These are phyloP conservation scores for Grigorovia transvaalensis DNA, from an alignment of 805 yeast species.

Conservation along the genomic window DNA sequence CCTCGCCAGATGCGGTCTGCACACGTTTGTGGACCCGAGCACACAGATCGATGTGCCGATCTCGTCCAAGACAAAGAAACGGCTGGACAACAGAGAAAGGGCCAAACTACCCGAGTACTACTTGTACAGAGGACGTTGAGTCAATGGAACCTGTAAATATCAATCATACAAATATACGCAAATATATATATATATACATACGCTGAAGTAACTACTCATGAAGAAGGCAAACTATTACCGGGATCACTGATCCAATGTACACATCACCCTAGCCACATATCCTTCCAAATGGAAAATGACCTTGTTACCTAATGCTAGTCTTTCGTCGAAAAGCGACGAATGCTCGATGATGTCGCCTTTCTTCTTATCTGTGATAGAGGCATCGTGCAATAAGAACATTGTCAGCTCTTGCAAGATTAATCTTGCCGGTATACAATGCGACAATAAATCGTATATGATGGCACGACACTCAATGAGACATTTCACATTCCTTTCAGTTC, in stretches of 20 bases:
- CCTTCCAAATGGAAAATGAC: slow-evolving; percentile 94
- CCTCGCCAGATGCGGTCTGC: slow-evolving; percentile 62
- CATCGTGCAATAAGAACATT: slow-evolving; percentile 33
- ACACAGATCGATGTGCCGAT: slow-evolving; percentile 22
- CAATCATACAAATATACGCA: neutral
- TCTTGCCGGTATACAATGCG: slow-evolving; percentile 90
- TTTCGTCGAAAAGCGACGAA: slow-evolving; percentile 69
- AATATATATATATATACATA: too few relatives aligned
- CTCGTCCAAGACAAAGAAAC: slow-evolving; percentile 53
- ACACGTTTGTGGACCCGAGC: slow-evolving; percentile 38
- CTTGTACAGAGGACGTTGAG: slow-evolving; percentile 52
- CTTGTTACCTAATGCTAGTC: slow-evolving; percentile 76
- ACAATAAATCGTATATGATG: slow-evolving; percentile 66
- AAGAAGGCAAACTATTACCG: neutral
- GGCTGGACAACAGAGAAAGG: slow-evolving; percentile 44
- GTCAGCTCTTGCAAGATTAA: slow-evolving; percentile 58
- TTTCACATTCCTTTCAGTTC: slow-evolving; percentile 54
- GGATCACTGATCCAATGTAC: slow-evolving; percentile 41
- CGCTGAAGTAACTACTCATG: neutral
- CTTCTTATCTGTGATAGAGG: slow-evolving; percentile 16
- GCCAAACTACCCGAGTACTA: slow-evolving; percentile 43
- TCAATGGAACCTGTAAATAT: slow-evolving; percentile 7
- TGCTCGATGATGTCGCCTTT: slow-evolving; percentile 43
- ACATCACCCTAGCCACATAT: slow-evolving; percentile 81
- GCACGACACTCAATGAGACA: slow-evolving; percentile 47